Evolutionary conservation across 2,329 filamentous ascomycete species (phyloP), one percentile per base, ranked within the genome.

Genomic region (Penicillium sp.): DNA sequence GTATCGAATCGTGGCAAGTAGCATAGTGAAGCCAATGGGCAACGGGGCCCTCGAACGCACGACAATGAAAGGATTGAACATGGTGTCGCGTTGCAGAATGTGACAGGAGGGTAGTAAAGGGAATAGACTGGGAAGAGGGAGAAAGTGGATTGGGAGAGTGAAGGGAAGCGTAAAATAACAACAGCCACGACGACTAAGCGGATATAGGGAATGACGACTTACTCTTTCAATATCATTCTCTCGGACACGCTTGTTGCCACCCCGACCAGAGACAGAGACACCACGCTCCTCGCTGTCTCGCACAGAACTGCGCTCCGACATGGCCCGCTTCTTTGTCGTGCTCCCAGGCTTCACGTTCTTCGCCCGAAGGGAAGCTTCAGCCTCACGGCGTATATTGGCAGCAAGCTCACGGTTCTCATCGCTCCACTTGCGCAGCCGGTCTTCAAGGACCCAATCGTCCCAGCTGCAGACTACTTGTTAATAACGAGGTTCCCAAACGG

Each of bases 391-490:
- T 46, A 81, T 71, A 54, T 77, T 78, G 39, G 75, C 71, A 22
- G 93, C 92, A 37, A 99, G 84, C 72, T 96, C 91, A 71, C 91
- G 90, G 78, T 98, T 97, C 77, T 98, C 95, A 55, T 96, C 91
- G 51, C 88, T 96, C 73, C 93, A 89, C 78, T 97, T 97, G 71
- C 93, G 89, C 59, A 99, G 88, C 64, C 95, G 90, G 74, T 98
- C 93, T 75, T 92, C 88, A 22, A 90, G 86, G 45, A 98, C 95
- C 93, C 93, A 98, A 79, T 99, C 95, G 79, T 99, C 95, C 95
- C 95, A 99, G 61, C 87, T 90, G 70, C 29, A 39, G 52, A 24
- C 46, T 56, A 19, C 7, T 27, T 24, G 53, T 56, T 31, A 56
- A 35, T 44, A 41, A 33, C 26, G 10, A 33, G 22, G n/a, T 27